Evolutionary conservation across 371 early-diverging fungal genomes (phyloP), one percentile per base, ranked within the genome.

Genomic region (Mortierella sp.): DNA sequence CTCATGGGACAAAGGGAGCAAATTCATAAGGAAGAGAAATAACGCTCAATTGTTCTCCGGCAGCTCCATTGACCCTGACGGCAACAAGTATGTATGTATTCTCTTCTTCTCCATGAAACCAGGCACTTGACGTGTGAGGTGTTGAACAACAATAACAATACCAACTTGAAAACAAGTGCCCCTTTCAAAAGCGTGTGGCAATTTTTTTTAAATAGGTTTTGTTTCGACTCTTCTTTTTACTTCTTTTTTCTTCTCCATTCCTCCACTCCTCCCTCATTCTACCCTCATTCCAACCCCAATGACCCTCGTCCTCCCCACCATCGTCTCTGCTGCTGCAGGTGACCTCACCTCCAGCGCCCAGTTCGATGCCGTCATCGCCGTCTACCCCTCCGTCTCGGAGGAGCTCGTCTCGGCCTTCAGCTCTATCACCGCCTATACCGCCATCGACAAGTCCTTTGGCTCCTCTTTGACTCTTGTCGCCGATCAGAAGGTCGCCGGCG

Each of bases 401-500:
- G 76, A 80, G 27, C 78, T 85, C 49, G 71, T 76, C 74, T 78
- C 86, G 0, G 76, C 77, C 74, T 82, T 85, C 72, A 54, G 70
- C 71, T 72, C 82, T 16, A 73, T 88, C 54, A 71, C 41, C 58
- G 54, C 77, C 48, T 79, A 81, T 58, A 44, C 79, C 16, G 75
- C 79, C 6, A 75, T 86, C 63, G 88, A 88, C 74, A 80, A 86
- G 75, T 75, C 70, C 58, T 86, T 87, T 70, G 85, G 83, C 54
- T 76, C 77, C 35, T 72, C 79, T 29, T 58, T 84, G 24, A 58
- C 81, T 56, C 18, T 89, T 16, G 60, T 89, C 12, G 74, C 85
- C 38, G 88, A 89, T 71, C 82, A 81, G 56, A 71, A 82, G 32
- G 88, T 81, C 29, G 92, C 93, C 49, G 91, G 91, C 32, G 89